phyloP scores from a whole-genome alignment of 176 grass and related monocot species.

The Eleusine coracana region DNA sequence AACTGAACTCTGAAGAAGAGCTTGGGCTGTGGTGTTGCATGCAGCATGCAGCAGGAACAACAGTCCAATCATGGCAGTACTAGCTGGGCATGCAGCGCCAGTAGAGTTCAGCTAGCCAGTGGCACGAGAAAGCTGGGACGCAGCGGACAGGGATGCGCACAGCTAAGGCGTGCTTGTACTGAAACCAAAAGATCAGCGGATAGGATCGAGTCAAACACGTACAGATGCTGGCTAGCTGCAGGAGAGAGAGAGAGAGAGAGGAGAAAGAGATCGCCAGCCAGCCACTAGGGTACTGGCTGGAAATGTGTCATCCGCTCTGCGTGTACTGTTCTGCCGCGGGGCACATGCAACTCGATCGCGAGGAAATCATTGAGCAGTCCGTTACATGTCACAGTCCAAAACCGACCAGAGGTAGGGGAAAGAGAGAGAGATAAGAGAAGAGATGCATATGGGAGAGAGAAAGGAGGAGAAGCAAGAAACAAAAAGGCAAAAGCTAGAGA shows the following conservation, averaged over 20 bases:
- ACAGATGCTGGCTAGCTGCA: conserved; percentile 12
- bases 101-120: not conserved
- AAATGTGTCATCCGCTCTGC: conserved; percentile 54
- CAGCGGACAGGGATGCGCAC: not conserved
- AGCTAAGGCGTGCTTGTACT: conserved; percentile 47
- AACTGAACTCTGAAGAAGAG: conserved; percentile 17
- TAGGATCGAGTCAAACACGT: conserved; percentile 55
- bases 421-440: conserved; percentile 27
- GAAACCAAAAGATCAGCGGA: conserved; percentile 34
- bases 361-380: conserved; percentile 84
- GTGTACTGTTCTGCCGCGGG: conserved; percentile 48
- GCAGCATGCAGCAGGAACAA: conserved; percentile 44
- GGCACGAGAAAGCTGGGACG: conserved; percentile 55
- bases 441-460: conserved; percentile 33
- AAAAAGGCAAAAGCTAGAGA: conserved; percentile 42
- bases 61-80: conserved; percentile 43
- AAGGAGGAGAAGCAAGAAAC: conserved; percentile 34
- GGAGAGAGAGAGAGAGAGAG: not conserved
- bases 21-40: conserved; percentile 20
- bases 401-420: conserved; percentile 13
- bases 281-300: conserved; percentile 38
- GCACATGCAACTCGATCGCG: conserved; percentile 63
- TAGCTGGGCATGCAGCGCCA: not conserved
- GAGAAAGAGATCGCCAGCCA: conserved; percentile 19
- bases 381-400: conserved; percentile 76